phyloP scores from a whole-genome alignment of 441 rosid species.

The Brassica balearica region DNA sequence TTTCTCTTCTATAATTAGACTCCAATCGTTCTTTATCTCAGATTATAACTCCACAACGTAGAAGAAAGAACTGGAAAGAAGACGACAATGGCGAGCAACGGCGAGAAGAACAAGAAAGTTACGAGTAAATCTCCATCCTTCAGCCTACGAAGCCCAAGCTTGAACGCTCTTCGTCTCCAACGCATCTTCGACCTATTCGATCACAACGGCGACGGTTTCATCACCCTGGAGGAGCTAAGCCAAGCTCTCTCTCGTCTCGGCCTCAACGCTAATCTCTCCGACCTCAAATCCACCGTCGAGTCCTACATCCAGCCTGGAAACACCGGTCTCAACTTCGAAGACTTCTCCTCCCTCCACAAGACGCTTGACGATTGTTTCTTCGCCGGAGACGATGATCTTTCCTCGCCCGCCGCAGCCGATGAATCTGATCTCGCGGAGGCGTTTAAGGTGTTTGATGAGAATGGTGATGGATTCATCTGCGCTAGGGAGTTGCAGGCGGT shows the following conservation, averaged over 20 bases:
- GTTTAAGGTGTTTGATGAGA: slow-evolving; percentile 92
- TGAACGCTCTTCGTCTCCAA: slow-evolving; percentile 88
- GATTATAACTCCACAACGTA: slow-evolving; percentile 28
- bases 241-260: slow-evolving; percentile 73
- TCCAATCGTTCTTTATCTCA: not conserved
- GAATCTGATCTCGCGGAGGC: slow-evolving; percentile 84
- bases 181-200: slow-evolving; percentile 86
- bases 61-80: slow-evolving; percentile 26
- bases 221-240: slow-evolving; percentile 68
- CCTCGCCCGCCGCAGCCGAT: slow-evolving; percentile 28
- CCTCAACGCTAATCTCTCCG: slow-evolving; percentile 70
- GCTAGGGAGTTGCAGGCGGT: slow-evolving; percentile 80
- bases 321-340: slow-evolving; percentile 68
- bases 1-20: slow-evolving; percentile 37
- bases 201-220: slow-evolving; percentile 74
- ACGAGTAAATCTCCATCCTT: slow-evolving; percentile 54
- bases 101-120: slow-evolving; percentile 17
- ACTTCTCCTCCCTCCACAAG: slow-evolving; percentile 66
- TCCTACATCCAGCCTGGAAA: slow-evolving; percentile 65
- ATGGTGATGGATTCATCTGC: slow-evolving; percentile 84
- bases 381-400: slow-evolving; percentile 52
- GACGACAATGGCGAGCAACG: slow-evolving; percentile 45
- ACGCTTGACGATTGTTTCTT: slow-evolving; percentile 64
- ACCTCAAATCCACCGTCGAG: slow-evolving; percentile 62
- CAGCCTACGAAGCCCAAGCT: slow-evolving; percentile 77